Base-by-base conservation (phyloP, 495 filamentous ascomycete species). In the Xylaria telfairii region DNA sequence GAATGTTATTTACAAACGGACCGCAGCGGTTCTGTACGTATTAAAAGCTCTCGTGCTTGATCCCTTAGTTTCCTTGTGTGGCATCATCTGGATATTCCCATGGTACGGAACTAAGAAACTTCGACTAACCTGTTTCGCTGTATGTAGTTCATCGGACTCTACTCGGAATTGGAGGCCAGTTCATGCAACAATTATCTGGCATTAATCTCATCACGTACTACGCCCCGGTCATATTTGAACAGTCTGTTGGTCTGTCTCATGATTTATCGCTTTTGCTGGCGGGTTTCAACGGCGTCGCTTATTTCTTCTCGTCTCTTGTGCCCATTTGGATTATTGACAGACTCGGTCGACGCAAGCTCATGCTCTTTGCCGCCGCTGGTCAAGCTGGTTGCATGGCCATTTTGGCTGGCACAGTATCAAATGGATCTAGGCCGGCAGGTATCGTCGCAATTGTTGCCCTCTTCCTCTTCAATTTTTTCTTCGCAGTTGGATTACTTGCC, bases 181-280 rank as follows among this genome's bases (percentile, higher is more conserved):
- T 85, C 70, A 83, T 86, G 83, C 82, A 87, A 72, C 83, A 87
- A 57, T 71, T 79, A 67, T 75, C 73, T 12, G 88, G 88, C 13
- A 81, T 85, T 64, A 89, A 87, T 65, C 78, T 89, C 72, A 81
- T 89, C 51, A 87, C 83, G 59, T 87, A 87, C 65, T 88, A 86
- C 76, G 80, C 84, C 17, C 85, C 87, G 28, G 79, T 81, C 21
- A 82, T 91, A 26, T 88, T 87, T 61, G 79, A 83, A 44, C 77
- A 81, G 8, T 84, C 81, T 24, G 82, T 91, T 74, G 83, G 85
- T 19, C 80, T 90, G 54, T 82, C 81, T 34, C 82, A 83, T 7
- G 83, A 86, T 53, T 72, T 85, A 6, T 80, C 87, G 1, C 75
- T 88, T 69, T 81, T 88, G 56, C 78, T 88, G 15, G 81, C 82